Conservation (phyloP, 371 early-diverging fungal species). For the Mortierella polycephala region DNA sequence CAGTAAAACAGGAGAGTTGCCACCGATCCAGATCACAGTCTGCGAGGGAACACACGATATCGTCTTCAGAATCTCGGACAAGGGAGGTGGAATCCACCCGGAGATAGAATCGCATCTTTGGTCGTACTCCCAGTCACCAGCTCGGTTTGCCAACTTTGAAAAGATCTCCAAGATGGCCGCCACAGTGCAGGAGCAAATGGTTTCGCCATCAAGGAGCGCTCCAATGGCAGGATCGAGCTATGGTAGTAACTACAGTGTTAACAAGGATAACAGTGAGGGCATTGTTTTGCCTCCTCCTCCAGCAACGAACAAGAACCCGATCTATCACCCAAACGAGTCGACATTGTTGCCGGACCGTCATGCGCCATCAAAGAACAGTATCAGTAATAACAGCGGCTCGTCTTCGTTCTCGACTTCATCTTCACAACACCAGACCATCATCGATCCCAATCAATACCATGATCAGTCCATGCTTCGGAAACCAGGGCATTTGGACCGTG, state of each 20-base stretch:
- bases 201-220: constrained; percentile 24
- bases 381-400: constrained; percentile 1
- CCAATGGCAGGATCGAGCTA: not conserved
- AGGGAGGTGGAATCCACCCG: constrained; percentile 87
- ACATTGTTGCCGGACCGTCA: constrained; percentile 32
- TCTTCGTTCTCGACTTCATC: constrained; percentile 5
- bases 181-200: constrained; percentile 63
- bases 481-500: constrained; percentile 23
- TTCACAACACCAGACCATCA: constrained; percentile 8
- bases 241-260: not conserved
- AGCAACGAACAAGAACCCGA: constrained; percentile 11
- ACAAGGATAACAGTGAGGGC: constrained; percentile 5
- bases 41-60: constrained; percentile 79
- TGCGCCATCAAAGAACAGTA: constrained; percentile 13
- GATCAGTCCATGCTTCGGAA: not conserved
- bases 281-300: constrained; percentile 47
- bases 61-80: constrained; percentile 92
- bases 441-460: constrained; percentile 25
- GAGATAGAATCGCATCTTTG: constrained; percentile 76
- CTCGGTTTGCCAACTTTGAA: constrained; percentile 69
- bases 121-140: constrained; percentile 73
- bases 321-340: constrained; percentile 7
- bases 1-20: constrained; percentile 40
- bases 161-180: constrained; percentile 71
- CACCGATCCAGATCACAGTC: constrained; percentile 87